phyloP scores from a whole-genome alignment of 2,329 filamentous ascomycete species.

The Cladophialophora immunda region DNA sequence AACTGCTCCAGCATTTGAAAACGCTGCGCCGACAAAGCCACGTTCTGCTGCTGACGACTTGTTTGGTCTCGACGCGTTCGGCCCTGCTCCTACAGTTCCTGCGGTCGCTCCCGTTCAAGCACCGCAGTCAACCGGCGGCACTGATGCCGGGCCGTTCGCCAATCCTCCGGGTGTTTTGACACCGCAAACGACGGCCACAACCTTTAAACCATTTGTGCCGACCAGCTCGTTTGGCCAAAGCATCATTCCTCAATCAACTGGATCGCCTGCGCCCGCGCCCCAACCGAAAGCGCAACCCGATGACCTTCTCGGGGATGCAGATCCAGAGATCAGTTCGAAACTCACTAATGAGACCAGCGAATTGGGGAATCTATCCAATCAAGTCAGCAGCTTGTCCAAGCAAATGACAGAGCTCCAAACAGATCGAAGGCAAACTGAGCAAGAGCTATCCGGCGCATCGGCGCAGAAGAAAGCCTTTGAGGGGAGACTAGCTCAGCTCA shows the following conservation, averaged over 20 bases:
- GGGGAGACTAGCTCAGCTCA: constrained; percentile 82
- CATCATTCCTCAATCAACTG: constrained; percentile 78
- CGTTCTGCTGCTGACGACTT: constrained; percentile 92
- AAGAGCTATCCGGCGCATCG: constrained; percentile 80
- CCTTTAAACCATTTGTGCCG: constrained; percentile 90
- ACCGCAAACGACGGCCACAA: constrained; percentile 49
- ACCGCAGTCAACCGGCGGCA: constrained; percentile 77
- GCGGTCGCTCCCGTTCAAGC: constrained; percentile 58
- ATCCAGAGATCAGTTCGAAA: constrained; percentile 87
- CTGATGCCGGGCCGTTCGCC: constrained; percentile 64
- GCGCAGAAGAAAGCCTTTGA: constrained; percentile 95
- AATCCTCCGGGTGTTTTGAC: constrained; percentile 52
- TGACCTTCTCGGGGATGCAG: constrained; percentile 89
- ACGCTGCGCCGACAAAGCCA: constrained; percentile 58
- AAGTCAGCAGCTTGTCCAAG: constrained; percentile 87
- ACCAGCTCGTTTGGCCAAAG: constrained; percentile 91
- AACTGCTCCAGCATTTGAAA: constrained; percentile 55
- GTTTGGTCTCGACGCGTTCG: constrained; percentile 84
- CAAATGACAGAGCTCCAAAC: constrained; percentile 94
- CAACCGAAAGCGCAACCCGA: constrained; percentile 63
- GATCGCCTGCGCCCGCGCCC: constrained; percentile 58
- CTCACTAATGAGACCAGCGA: constrained; percentile 89
- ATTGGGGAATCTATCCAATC: constrained; percentile 93
- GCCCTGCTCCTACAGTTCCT: constrained; percentile 55
- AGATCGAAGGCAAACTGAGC: constrained; percentile 80